Conservation (phyloP, 2,329 filamentous ascomycete genomes). For the Corinectria fuckeliana region DNA sequence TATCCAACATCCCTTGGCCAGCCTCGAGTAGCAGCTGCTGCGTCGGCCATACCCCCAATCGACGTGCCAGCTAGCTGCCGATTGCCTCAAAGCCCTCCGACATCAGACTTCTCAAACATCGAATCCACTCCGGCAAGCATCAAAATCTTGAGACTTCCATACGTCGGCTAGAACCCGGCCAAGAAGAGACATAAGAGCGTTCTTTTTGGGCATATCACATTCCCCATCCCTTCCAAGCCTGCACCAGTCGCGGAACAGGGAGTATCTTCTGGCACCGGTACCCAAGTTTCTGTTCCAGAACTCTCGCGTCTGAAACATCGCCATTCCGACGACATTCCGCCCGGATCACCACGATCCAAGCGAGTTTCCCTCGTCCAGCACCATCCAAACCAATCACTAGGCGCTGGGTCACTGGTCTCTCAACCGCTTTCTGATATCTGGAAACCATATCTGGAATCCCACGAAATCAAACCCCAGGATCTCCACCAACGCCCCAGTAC, state of each 20-base stretch:
- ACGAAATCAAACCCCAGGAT: not conserved
- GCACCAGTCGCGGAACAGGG: not conserved
- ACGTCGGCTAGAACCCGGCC: conserved; percentile 14
- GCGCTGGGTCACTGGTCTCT: not conserved
- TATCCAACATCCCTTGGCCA: conserved; percentile 27
- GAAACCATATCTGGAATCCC: not conserved
- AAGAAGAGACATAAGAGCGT: conserved; percentile 10
- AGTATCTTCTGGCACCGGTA: not conserved
- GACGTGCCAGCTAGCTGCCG: not conserved
- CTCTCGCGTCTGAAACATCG: conserved; percentile 1
- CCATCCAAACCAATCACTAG: not conserved
- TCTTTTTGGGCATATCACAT: conserved; percentile 6
- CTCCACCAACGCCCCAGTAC: not conserved
- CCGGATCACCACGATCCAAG: not conserved
- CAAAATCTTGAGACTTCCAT: not conserved
- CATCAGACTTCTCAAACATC: not conserved
- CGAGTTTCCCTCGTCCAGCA: conserved; percentile 2
- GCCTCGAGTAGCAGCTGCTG: not conserved
- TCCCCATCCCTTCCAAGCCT: not conserved
- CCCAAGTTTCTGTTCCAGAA: not conserved
- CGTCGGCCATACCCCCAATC: not conserved
- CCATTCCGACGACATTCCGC: conserved; percentile 1
- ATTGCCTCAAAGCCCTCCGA: not conserved
- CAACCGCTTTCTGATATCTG: no score
- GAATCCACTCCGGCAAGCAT: not conserved